Conservation (phyloP, 805 yeast genomes). For the Teunomyces atbi region DNA sequence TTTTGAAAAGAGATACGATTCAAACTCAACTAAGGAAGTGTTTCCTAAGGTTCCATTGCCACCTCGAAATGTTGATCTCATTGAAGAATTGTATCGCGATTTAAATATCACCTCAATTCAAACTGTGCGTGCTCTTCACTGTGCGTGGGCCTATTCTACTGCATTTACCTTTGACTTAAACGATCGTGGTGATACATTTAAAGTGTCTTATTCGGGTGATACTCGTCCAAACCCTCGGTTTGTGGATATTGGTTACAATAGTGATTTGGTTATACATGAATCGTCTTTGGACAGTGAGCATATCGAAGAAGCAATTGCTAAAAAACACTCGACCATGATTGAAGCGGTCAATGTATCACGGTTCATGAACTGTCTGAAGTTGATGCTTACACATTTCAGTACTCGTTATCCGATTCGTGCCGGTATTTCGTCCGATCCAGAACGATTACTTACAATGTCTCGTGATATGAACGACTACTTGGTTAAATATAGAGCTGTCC, state of each 20-base stretch:
- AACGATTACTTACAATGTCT: slow-evolving; percentile 21
- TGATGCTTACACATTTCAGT: slow-evolving; percentile 87
- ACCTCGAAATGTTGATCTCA: slow-evolving; percentile 25
- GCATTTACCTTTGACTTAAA: slow-evolving; percentile 55
- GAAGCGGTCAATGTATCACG: slow-evolving; percentile 77
- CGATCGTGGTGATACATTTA: slow-evolving; percentile 42
- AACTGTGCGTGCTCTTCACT: slow-evolving; percentile 81
- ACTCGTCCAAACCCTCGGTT: slow-evolving; percentile 78
- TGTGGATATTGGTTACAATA: slow-evolving; percentile 59
- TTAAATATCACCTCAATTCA: slow-evolving; percentile 43
- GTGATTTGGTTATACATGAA: slow-evolving; percentile 86
- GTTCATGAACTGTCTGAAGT: slow-evolving; percentile 66
- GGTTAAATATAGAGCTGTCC: slow-evolving; percentile 16
- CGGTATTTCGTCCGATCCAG: slow-evolving; percentile 24
- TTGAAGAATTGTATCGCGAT: slow-evolving; percentile 37
- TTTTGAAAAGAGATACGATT: slow-evolving; percentile 33
- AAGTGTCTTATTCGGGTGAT: slow-evolving; percentile 89
- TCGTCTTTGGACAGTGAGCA: slow-evolving; percentile 85
- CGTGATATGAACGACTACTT: slow-evolving; percentile 29
- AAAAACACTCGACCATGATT: slow-evolving; percentile 83
- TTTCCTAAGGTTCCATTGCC: slow-evolving; percentile 22
- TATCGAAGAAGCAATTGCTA: slow-evolving; percentile 71
- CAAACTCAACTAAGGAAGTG: slow-evolving; percentile 12
- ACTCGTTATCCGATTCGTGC: slow-evolving; percentile 63
- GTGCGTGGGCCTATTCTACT: slow-evolving; percentile 70